phyloP scores from a whole-genome alignment of 2,329 filamentous ascomycete species.

The Venturia effusa region DNA sequence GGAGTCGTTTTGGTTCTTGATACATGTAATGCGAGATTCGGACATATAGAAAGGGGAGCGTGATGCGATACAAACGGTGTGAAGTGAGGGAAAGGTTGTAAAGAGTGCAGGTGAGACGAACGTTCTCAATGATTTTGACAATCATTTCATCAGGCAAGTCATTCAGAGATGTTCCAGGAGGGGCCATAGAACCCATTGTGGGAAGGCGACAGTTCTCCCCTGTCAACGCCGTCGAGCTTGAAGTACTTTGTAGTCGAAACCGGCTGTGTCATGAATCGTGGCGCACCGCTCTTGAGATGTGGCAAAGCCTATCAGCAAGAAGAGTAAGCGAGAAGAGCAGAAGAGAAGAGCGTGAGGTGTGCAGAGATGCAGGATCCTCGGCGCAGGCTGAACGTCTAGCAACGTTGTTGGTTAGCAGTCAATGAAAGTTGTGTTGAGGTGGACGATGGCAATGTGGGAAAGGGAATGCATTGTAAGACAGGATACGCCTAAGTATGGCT shows the following conservation, averaged over 20 bases:
- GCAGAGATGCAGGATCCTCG: not conserved
- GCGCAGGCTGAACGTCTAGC: not conserved
- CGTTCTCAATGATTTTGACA: not conserved
- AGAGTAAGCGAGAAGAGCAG: not conserved
- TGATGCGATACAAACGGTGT: constrained; percentile 7
- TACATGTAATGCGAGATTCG: constrained; percentile 9
- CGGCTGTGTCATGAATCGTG: not conserved
- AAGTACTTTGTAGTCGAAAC: not conserved
- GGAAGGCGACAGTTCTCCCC: not conserved
- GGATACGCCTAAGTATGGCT: not conserved
- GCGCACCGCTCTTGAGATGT: not conserved
- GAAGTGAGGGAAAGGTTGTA: not conserved
- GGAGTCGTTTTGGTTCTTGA: constrained; percentile 1
- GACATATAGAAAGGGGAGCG: constrained; percentile 7
- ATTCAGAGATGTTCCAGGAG: not conserved
- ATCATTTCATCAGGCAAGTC: constrained; percentile 8
- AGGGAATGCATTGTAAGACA: not conserved
- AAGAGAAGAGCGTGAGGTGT: not conserved
- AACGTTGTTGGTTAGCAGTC: not conserved
- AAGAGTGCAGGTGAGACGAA: not conserved
- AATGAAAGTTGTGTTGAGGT: not conserved
- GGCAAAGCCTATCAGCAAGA: not conserved
- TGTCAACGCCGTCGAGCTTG: not conserved
- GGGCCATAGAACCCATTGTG: not conserved
- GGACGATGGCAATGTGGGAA: not conserved